Base-by-base conservation (phyloP, 176 grass and related monocot species). In the Aechmea fasciata region DNA sequence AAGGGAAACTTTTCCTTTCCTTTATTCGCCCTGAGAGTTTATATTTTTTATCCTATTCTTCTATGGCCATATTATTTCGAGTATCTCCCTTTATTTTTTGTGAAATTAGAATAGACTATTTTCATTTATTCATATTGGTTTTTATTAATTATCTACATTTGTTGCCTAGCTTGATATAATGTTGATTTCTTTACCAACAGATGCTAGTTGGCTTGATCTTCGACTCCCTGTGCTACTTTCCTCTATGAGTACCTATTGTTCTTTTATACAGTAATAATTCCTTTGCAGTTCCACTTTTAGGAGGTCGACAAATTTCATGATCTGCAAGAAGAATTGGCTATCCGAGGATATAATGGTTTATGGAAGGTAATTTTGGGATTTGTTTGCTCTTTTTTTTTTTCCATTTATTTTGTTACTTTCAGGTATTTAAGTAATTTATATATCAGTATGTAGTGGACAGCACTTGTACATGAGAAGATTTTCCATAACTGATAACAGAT, bases 281-380 rank as follows among this genome's bases (percentile, higher is more conserved):
- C 24, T 47, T 12, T 59, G 54, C 14, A 59, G 19, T 59, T n/a
- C 5, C 49, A 53, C 54, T 71, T 84, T 69, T 73, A 97, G 93
- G 93, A 97, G 81, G 93, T 97, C 13, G 93, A 97, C 70, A 90
- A 80, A 83, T 97, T 92, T 87, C 65, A 79, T 70, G 93, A 92
- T 29, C 67, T 97, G 68, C 71, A 97, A 77, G 75, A 74, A 73
- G 79, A 85, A 82, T 66, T 97, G 81, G 53, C 72, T 79, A 83
- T 2, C 29, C 15, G 10, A 74, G 93, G 86, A 75, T 97, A 87
- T 75, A 77, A 48, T 3, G 86, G 89, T 64, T 85, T 77, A 78
- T 92, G 89, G 81, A 97, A 97, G 86, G 93, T 97, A 83, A 47
- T 82, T 2, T 66, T 81, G 57, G 54, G 54, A 59, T 51, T 28